Evolutionary conservation across 257 asterid species (phyloP).

Genomic region (Agastache rugosa): DNA sequence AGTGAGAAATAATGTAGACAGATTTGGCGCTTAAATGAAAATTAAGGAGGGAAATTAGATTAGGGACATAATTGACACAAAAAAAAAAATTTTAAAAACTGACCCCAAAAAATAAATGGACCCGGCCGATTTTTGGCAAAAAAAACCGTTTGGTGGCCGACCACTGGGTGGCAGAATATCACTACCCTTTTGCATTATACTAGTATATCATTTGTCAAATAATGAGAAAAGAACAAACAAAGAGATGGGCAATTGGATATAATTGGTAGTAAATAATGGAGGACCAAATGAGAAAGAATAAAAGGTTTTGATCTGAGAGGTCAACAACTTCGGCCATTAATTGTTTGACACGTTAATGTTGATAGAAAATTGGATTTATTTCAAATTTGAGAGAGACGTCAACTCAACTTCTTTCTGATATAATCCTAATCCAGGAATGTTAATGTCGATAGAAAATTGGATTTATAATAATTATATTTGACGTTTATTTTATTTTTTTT

Average conservation of each 20-base stretch:
- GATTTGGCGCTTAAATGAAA: no score
- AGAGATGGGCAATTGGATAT: conserved; percentile 38
- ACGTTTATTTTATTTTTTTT: no score
- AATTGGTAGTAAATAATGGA: not conserved
- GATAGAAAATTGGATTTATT: conserved; percentile 30
- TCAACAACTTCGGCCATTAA: conserved; percentile 63
- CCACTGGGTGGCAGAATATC: no score
- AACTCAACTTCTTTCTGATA: conserved; percentile 42
- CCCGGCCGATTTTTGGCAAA: no score
- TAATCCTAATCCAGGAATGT: not conserved
- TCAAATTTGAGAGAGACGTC: conserved; percentile 40
- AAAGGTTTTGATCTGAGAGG: conserved; percentile 40
- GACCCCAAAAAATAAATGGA: no score
- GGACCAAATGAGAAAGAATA: conserved; percentile 30
- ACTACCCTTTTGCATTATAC: no score
- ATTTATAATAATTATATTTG: no score
- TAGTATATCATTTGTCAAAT: not conserved
- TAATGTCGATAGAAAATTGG: not conserved
- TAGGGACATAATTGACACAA: no score
- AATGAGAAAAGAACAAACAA: conserved; percentile 34
- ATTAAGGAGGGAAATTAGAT: no score
- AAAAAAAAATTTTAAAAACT: no score
- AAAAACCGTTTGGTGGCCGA: no score
- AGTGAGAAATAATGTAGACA: no score
- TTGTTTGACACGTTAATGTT: conserved; percentile 53